phyloP scores from a whole-genome alignment of 139 green algal species.

The Ettlia oleoabundans region DNA sequence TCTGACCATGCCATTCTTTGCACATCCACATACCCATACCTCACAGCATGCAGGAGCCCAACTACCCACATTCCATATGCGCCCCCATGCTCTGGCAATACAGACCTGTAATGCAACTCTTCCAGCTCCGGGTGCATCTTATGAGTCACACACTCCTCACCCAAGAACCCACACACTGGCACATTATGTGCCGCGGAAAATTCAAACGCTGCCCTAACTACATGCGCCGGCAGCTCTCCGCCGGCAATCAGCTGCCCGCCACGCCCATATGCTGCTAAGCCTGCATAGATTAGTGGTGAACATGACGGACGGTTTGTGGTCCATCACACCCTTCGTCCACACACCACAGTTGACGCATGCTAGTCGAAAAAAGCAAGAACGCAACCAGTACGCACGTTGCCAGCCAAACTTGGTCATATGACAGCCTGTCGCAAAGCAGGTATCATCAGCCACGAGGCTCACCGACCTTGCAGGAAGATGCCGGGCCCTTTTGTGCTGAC shows the following conservation, averaged over 20 bases:
- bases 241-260: slow-evolving; percentile 52
- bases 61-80: too few relatives aligned
- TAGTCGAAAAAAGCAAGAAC: too few relatives aligned
- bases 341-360: too few relatives aligned
- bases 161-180: slow-evolving; percentile 79
- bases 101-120: slow-evolving; percentile 60
- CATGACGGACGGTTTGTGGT: too few relatives aligned
- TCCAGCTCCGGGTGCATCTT: slow-evolving; percentile 67
- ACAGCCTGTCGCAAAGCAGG: too few relatives aligned
- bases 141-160: slow-evolving; percentile 86
- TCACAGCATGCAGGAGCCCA: too few relatives aligned
- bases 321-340: too few relatives aligned
- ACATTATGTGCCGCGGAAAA: slow-evolving; percentile 47
- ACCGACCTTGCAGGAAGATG: slow-evolving; percentile 86
- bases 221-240: slow-evolving; percentile 45
- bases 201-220: slow-evolving; percentile 70
- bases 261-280: slow-evolving; percentile 68
- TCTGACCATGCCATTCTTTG: background rate
- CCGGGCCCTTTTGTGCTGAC: slow-evolving; percentile 66
- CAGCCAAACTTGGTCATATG: too few relatives aligned
- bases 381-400: too few relatives aligned
- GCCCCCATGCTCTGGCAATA: too few relatives aligned
- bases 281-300: background rate
- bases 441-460: background rate
- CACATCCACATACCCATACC: too few relatives aligned